A percentile compares a stretch with the other conserved stretches of the same genome.
These are phyloP conservation scores for Penicillium sp. DNA, from an alignment of 2,329 filamentous ascomycete genomes.

Conservation along the genomic window DNA sequence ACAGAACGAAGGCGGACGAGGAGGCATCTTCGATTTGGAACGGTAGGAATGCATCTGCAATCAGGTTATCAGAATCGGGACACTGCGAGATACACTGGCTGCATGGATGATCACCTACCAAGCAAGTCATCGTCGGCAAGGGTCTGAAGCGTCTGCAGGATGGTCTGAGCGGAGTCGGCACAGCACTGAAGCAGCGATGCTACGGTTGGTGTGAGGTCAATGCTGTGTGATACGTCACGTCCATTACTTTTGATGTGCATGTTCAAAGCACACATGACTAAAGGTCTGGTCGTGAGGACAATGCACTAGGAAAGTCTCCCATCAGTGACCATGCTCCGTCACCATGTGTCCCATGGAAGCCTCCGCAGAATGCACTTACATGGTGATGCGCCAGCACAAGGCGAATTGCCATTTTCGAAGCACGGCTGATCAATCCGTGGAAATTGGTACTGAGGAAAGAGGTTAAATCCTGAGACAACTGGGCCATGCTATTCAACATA, in stretches of 20 bases:
- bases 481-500: constrained; percentile 21
- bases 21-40: constrained; percentile 42
- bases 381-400: constrained; percentile 25
- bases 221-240: constrained; percentile 12
- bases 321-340: not conserved
- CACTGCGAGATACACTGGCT: not conserved
- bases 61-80: not conserved
- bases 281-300: constrained; percentile 21
- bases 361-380: constrained; percentile 8
- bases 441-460: constrained; percentile 20
- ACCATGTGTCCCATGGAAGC: no score
- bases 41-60: constrained; percentile 34
- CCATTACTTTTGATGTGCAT: constrained; percentile 22
- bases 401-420: constrained; percentile 23
- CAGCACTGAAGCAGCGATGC: constrained; percentile 22
- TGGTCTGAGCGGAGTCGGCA: constrained; percentile 21
- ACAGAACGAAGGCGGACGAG: constrained; percentile 38
- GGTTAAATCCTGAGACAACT: constrained; percentile 21
- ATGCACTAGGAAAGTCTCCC: constrained; percentile 15
- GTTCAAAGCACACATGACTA: constrained; percentile 24
- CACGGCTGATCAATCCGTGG: constrained; percentile 19
- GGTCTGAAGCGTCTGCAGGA: constrained; percentile 21
- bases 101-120: constrained; percentile 5
- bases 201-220: constrained; percentile 19
- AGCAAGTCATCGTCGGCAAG: constrained; percentile 20